Evolutionary conservation across 2,329 filamentous ascomycete species (phyloP), one percentile per base, ranked within the genome.

Genomic region (Parastagonospora nodorum): DNA sequence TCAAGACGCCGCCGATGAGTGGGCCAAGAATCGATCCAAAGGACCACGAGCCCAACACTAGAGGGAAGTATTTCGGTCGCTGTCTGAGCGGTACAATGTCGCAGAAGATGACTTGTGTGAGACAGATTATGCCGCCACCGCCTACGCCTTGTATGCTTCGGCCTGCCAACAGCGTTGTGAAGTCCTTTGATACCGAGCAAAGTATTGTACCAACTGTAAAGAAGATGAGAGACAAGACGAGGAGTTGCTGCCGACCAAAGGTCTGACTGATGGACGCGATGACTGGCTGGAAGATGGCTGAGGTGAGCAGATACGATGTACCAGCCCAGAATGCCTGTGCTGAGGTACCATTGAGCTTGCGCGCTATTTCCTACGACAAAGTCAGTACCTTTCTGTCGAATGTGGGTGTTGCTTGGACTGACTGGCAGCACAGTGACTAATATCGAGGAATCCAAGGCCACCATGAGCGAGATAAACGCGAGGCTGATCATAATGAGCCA

Each of bases 241-340:
- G 63, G n/a, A 68, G 50, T 43, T 67, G 77, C 39, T 79, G 74
- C 5, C 82, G 76, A 2, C 83, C 82, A 45, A 81, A 84, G 8
- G 81, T 68, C 40, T 80, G 72, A 9, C 78, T 74, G 0, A 80
- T 51, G 1, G 62, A 64, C 4, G 61, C 67, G 27, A 69, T 65
- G 19, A 74, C 71, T 35, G 83, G 84, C 59, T 86, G 81, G 36
- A 84, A 78, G 28, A 86, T 81, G 0, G 87, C 85, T 48, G 82
- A 84, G 2, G 85, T 83, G 5, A 90, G 79, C 4, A 90, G 75
- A 57, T 88, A 90, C 12, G 84, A 84, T 4, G 87, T 89, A 2
- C 87, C 87, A 10, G 85, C 82, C 88, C 87, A 90, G 63, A 89
- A 89, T 0, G 85, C 84, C 70, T 89, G 63, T 16, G 56, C 51